Evolutionary conservation across 305 asterid species (phyloP).

Genomic region (Fraxinus platypoda): DNA sequence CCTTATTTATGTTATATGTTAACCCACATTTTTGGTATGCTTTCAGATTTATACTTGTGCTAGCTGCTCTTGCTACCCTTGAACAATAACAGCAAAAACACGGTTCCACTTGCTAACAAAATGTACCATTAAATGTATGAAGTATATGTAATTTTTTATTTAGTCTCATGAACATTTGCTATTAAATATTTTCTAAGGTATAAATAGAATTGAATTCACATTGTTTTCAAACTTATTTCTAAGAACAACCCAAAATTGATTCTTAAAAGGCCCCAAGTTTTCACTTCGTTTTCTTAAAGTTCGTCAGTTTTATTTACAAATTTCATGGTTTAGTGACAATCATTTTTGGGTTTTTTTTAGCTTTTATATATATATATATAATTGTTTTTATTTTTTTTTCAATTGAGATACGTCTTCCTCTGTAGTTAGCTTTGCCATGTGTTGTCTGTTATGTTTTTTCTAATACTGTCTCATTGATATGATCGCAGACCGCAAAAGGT

Average conservation of each 20-base stretch:
- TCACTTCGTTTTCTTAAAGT: background rate
- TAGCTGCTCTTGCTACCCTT: background rate
- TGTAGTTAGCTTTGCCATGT: constrained; percentile 6
- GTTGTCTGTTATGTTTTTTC: background rate
- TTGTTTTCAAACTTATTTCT: background rate
- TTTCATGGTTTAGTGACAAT: background rate
- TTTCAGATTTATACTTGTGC: background rate
- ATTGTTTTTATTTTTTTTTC: background rate
- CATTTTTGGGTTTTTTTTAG: background rate
- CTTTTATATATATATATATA: too few species aligned
- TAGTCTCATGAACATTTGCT: background rate
- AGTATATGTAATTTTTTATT: background rate
- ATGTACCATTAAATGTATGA: background rate
- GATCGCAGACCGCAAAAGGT: constrained; percentile 76
- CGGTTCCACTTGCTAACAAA: background rate
- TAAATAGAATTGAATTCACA: background rate
- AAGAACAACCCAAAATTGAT: background rate
- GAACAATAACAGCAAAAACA: background rate
- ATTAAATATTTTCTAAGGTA: background rate
- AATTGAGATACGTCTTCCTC: background rate
- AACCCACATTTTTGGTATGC: background rate
- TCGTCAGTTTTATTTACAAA: background rate
- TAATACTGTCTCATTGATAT: constrained; percentile 21
- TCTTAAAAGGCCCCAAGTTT: background rate
- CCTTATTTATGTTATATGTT: background rate